Base-by-base conservation (phyloP, 805 yeast species). In the Kodamaea leandrae region DNA sequence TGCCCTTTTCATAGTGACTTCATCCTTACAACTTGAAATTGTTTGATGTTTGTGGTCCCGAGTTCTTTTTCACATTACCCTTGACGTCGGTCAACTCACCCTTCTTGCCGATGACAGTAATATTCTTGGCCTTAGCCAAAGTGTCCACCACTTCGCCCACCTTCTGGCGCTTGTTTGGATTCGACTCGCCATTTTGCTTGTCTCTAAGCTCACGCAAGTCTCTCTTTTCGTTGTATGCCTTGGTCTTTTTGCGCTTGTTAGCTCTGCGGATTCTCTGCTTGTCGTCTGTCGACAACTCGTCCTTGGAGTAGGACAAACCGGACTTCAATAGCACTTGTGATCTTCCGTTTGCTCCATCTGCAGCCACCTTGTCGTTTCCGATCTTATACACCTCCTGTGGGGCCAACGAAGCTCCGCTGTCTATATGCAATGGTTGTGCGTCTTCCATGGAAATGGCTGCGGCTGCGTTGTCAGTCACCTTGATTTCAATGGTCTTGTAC, bases 401-500 rank as follows among this genome's bases (percentile, higher is more conserved):
- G 2, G 99, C 99, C 53, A 93, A 72, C 36, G 85, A 77, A 10
- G 82, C 69, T 16, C 82, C 86, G 24, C 77, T 68, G 2, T 93
- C 78, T 66, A 86, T 72, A 26, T 89, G 82, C 43, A 87, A 72
- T 37, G 99, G 99, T 66, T 89, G 97, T 1, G 96, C 93, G 57
- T 93, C 98, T 65, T 91, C 99, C 96, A 91, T 86, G 2, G 83
- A 57, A 37, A 93, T 83, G 2, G 96, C 76, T 4, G 96, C 82
- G 42, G 90, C 84, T 42, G 90, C 84, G 27, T 52, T 55, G 42
- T 66, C 72, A 24, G 55, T 58, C 27, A 89, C 87, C 58, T 84
- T 87, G 56, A 93, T 82, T 43, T 86, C 89, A 47, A 91, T 67
- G 16, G 82, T 66, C 52, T 86, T 84, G 50, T 54, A 59, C 60